These are phyloP conservation scores for Scedosporium apiospermum DNA, from an alignment of 2,329 filamentous ascomycete genomes.

Conservation along the genomic window DNA sequence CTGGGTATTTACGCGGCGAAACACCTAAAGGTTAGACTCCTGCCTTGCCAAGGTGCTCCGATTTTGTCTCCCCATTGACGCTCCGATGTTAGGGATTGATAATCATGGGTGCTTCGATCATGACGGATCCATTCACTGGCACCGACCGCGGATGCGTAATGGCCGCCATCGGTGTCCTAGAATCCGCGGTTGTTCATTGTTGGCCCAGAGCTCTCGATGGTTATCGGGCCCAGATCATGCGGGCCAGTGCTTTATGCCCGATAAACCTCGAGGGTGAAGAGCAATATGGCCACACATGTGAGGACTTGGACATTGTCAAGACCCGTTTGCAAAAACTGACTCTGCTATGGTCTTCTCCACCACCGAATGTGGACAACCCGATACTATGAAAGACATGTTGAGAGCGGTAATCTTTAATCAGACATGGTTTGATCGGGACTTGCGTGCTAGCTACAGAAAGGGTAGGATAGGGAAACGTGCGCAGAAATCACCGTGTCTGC, in stretches of 20 bases:
- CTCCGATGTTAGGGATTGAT: slow-evolving; percentile 46
- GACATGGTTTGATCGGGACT: no score
- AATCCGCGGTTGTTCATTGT: slow-evolving; percentile 48
- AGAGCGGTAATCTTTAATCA: no score
- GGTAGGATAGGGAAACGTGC: not conserved
- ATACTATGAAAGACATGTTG: no score
- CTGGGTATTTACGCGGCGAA: slow-evolving; percentile 56
- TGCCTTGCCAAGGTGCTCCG: not conserved
- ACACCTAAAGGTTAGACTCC: slow-evolving; percentile 48
- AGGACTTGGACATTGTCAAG: not conserved
- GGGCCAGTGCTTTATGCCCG: slow-evolving; percentile 54
- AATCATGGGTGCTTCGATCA: slow-evolving; percentile 52
- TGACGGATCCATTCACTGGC: slow-evolving; percentile 60
- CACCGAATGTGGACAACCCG: not conserved
- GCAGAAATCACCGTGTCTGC: not conserved
- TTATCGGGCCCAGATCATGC: slow-evolving; percentile 34
- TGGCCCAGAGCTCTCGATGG: slow-evolving; percentile 58
- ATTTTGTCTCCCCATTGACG: slow-evolving; percentile 5
- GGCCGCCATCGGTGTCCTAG: slow-evolving; percentile 42
- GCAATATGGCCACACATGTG: not conserved
- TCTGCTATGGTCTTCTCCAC: not conserved
- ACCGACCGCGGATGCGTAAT: slow-evolving; percentile 43
- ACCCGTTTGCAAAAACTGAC: not conserved
- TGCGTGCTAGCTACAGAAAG: slow-evolving; percentile 3
- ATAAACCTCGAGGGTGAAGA: slow-evolving; percentile 30